Percentiles rank a stretch among this genome's conserved stretches.
Evolutionary conservation across 2,329 filamentous ascomycete genomes (phyloP).

Genomic region (Monilinia laxa): DNA sequence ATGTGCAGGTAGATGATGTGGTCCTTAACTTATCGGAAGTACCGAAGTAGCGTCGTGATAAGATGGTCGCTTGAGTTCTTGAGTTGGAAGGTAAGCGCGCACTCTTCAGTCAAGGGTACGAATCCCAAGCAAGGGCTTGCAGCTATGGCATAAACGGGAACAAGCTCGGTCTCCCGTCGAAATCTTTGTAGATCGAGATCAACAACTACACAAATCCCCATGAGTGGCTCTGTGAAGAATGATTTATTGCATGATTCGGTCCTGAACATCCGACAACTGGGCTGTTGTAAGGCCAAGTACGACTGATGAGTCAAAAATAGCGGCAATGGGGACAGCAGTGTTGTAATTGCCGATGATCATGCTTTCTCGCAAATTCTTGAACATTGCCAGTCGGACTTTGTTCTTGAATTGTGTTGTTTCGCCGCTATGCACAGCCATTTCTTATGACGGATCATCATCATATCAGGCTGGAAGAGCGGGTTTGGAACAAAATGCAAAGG

Average conservation of each 20-base stretch:
- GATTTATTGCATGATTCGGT: background rate
- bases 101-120: background rate
- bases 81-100: conserved; percentile 11
- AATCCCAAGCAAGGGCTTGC: background rate
- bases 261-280: background rate
- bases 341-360: background rate
- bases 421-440: background rate
- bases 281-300: too few relatives aligned
- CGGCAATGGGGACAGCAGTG: background rate
- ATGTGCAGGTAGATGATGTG: too few relatives aligned
- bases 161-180: background rate
- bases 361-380: background rate
- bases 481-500: background rate
- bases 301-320: background rate
- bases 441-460: background rate
- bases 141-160: background rate
- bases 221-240: background rate
- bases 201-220: background rate
- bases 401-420: background rate
- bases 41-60: background rate
- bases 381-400: background rate
- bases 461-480: background rate
- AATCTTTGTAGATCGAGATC: conserved; percentile 1
- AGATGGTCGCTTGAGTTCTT: background rate
- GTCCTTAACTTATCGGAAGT: too few relatives aligned